phyloP scores from a whole-genome alignment of 305 asterid species.

The Fraxinus sp. region DNA sequence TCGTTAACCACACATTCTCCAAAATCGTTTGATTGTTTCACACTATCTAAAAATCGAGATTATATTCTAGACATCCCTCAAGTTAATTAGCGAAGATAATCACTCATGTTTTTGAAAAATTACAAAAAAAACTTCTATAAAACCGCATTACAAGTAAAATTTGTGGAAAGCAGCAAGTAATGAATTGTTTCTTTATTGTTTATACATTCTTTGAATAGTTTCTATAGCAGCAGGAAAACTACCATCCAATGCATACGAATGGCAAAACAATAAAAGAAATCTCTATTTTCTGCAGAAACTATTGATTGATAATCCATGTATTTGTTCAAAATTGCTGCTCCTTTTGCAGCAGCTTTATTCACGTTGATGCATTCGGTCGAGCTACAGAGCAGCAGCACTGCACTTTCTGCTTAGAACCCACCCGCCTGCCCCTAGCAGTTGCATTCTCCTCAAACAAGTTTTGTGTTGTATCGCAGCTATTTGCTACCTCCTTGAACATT shows the following conservation, averaged over 20 bases:
- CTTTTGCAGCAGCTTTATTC: neutral
- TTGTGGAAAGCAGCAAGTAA: neutral
- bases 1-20: too few species aligned
- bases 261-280: neutral
- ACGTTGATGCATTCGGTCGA: neutral
- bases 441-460: neutral
- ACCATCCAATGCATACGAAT: neutral
- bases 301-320: neutral
- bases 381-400: neutral
- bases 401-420: neutral
- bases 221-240: neutral
- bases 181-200: neutral
- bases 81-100: neutral
- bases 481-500: conserved; percentile 36
- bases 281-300: neutral
- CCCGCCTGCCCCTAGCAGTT: neutral
- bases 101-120: neutral
- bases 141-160: neutral
- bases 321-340: neutral
- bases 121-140: neutral
- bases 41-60: neutral
- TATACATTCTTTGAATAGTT: neutral
- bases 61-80: neutral
- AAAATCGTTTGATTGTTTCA: neutral
- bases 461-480: neutral